Percentiles rank a stretch among this genome's conserved stretches.
Evolutionary conservation across 805 yeast genomes (phyloP).

Genomic region (Schwanniomyces yamadae): DNA sequence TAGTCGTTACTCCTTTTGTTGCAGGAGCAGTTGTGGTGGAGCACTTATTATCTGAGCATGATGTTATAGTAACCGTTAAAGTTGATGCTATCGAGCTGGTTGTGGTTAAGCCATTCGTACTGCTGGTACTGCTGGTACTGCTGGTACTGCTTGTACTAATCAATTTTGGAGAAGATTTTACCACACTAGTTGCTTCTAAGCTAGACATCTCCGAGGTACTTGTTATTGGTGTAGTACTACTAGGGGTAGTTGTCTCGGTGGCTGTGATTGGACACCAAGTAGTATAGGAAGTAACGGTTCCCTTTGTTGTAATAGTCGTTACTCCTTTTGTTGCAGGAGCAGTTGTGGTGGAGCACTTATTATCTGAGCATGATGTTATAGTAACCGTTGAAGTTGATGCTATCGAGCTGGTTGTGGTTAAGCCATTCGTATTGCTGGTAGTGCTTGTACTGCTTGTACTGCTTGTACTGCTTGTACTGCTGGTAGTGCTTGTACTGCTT

Average conservation of each 20-base stretch:
- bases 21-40: slow-evolving; percentile 16
- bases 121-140: too few relatives aligned
- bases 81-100: background rate
- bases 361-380: slow-evolving; percentile 24
- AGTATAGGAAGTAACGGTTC: slow-evolving; percentile 11
- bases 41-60: slow-evolving; percentile 26
- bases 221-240: background rate
- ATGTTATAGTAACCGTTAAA: slow-evolving; percentile 19
- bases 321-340: slow-evolving; percentile 4
- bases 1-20: slow-evolving; percentile 22
- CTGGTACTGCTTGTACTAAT: background rate
- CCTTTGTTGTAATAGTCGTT: slow-evolving; percentile 6
- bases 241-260: background rate
- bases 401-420: background rate
- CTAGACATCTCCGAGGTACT: too few relatives aligned
- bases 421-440: background rate
- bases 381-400: background rate
- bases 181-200: too few relatives aligned
- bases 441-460: background rate
- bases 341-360: slow-evolving; percentile 16
- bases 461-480: background rate
- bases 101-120: too few relatives aligned
- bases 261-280: slow-evolving; percentile 12
- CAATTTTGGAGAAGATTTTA: too few relatives aligned
- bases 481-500: background rate